Evolutionary conservation across 352 stramenopile species (phyloP).

Genomic region (Globisporangium polare): DNA sequence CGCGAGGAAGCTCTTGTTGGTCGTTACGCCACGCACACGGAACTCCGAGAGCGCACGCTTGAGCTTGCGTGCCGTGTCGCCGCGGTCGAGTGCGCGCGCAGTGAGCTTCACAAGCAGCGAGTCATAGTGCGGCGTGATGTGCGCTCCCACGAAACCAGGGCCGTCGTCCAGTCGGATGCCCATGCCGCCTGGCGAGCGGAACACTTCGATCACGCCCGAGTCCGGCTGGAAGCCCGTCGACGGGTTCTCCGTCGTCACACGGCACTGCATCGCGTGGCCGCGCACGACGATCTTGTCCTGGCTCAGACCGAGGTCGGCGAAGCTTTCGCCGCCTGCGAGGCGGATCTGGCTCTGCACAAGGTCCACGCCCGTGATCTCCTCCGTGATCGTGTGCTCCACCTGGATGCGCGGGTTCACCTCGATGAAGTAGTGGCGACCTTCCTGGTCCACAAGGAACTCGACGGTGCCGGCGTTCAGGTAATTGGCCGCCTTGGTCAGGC

Average conservation of each 20-base stretch:
- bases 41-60: conserved; percentile 94
- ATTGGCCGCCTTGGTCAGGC: conserved; percentile 87
- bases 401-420: conserved; percentile 99
- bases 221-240: conserved; percentile 94
- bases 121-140: conserved; percentile 98
- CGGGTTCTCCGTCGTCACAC: conserved; percentile 96
- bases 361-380: conserved; percentile 94
- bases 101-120: conserved; percentile 98
- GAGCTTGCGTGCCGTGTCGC: conserved; percentile 92
- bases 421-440: conserved; percentile 94
- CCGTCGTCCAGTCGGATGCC: conserved; percentile 96
- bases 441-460: conserved; percentile 97
- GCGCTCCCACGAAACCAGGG: conserved; percentile 93
- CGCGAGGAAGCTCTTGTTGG: conserved; percentile 94
- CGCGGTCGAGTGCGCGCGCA: conserved; percentile 85
- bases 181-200: conserved; percentile 92
- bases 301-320: conserved; percentile 91
- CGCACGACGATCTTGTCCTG: conserved; percentile 92
- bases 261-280: conserved; percentile 96
- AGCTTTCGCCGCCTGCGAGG: conserved; percentile 90
- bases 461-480: conserved; percentile 98
- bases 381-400: conserved; percentile 92
- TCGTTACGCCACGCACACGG: conserved; percentile 94
- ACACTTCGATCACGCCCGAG: conserved; percentile 96
- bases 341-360: conserved; percentile 96